Evolutionary conservation across 768 basidiomycete species (phyloP).

Genomic region (Tricholoma furcatifolium): DNA sequence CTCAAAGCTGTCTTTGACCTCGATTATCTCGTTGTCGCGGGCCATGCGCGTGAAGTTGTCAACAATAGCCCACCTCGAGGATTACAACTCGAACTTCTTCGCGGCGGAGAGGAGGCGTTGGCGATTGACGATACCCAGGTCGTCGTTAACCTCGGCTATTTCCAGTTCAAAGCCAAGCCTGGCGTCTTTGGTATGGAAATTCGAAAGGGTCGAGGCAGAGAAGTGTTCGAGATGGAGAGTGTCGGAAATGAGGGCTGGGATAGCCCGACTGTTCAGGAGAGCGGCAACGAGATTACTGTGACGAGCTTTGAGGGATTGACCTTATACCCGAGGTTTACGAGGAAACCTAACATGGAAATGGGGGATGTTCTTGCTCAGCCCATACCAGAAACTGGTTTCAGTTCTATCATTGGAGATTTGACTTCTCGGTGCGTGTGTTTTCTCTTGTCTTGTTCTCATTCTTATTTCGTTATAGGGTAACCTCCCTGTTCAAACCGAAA

Average conservation of each 20-base stretch:
- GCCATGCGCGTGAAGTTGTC: constrained; percentile 79
- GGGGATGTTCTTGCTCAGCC: constrained; percentile 73
- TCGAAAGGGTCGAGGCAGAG: constrained; percentile 74
- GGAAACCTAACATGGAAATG: constrained; percentile 74
- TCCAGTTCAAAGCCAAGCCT: constrained; percentile 93
- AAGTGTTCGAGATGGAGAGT: constrained; percentile 82
- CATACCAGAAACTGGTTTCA: constrained; percentile 26
- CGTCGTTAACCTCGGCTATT: constrained; percentile 92
- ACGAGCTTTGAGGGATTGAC: constrained; percentile 91
- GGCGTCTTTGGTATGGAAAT: constrained; percentile 86
- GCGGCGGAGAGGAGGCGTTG: constrained; percentile 29
- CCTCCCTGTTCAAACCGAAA: constrained; percentile 41
- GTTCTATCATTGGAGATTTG: constrained; percentile 46
- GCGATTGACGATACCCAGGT: constrained; percentile 86
- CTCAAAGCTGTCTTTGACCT: constrained; percentile 83
- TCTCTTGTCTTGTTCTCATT: background rate
- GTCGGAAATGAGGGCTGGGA: constrained; percentile 90
- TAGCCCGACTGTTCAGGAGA: constrained; percentile 65
- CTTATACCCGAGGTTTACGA: constrained; percentile 74
- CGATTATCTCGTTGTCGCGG: constrained; percentile 91
- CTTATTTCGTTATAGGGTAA: constrained; percentile 32
- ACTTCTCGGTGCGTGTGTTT: constrained; percentile 46
- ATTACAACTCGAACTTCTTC: constrained; percentile 81
- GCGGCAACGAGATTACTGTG: constrained; percentile 74
- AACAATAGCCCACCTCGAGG: constrained; percentile 80